These are phyloP conservation scores for Pontederia paniculata DNA, from an alignment of 176 grass and related monocot genomes.

Conservation along the genomic window DNA sequence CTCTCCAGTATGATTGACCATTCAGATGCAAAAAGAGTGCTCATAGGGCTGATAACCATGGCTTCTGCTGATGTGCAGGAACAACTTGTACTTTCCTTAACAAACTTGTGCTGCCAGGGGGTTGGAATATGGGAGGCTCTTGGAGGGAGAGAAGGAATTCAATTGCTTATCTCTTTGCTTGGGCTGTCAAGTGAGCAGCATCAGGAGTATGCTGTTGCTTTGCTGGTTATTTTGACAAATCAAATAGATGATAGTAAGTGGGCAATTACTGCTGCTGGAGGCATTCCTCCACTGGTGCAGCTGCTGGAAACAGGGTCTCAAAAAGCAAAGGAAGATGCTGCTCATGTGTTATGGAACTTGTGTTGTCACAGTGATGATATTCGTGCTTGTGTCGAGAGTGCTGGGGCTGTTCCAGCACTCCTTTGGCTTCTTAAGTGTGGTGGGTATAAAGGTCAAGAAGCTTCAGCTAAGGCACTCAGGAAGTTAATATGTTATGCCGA, in stretches of 20 bases:
- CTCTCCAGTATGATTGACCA: constrained; percentile 48
- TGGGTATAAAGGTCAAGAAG: constrained; percentile 53
- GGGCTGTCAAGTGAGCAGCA: constrained; percentile 92
- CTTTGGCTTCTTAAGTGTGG: constrained; percentile 83
- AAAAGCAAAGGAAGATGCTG: constrained; percentile 81
- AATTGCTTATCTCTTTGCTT: constrained; percentile 86
- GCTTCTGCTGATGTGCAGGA: constrained; percentile 77
- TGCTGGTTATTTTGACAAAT: constrained; percentile 83
- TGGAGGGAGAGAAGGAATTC: constrained; percentile 87
- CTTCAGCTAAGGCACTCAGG: constrained; percentile 79
- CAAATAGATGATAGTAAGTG: constrained; percentile 95
- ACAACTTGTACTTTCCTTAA: constrained; percentile 58
- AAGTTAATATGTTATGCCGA: constrained; percentile 68
- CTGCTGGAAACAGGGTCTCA: constrained; percentile 80
- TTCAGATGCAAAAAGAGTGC: constrained; percentile 68
- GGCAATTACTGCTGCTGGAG: constrained; percentile 97
- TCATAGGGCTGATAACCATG: constrained; percentile 76
- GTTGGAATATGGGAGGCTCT: constrained; percentile 72
- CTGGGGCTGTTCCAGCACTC: constrained; percentile 66
- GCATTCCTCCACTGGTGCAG: constrained; percentile 85
- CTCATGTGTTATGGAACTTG: constrained; percentile 79
- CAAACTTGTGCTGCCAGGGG: constrained; percentile 50
- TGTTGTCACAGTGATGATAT: constrained; percentile 90
- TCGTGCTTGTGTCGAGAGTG: constrained; percentile 87
- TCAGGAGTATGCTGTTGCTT: constrained; percentile 85